Conservation (phyloP, 306 rosid species). For the Dryas octopetala region DNA sequence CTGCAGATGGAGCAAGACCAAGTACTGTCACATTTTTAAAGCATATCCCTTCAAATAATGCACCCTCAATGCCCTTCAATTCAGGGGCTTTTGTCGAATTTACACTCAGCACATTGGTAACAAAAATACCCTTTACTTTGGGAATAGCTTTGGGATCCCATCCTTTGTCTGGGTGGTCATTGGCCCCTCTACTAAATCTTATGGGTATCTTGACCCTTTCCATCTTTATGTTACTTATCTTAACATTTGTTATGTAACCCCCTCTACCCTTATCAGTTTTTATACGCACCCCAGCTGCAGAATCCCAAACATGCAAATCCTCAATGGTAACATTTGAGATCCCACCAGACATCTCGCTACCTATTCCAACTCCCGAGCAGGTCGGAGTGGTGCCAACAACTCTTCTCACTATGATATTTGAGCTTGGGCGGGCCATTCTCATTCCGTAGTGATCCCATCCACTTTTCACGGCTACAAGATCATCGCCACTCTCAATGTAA, state of each 20-base stretch:
- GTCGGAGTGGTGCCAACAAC: conserved; percentile 94
- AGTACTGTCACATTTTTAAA: conserved; percentile 63
- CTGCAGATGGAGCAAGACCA: conserved; percentile 47
- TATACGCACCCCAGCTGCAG: conserved; percentile 80
- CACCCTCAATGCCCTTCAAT: conserved; percentile 64
- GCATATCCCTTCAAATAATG: conserved; percentile 69
- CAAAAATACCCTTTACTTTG: conserved; percentile 51
- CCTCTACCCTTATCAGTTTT: conserved; percentile 92
- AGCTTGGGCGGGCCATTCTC: conserved; percentile 60
- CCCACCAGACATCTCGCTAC: conserved; percentile 98
- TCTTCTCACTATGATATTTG: conserved; percentile 77
- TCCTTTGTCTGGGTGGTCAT: conserved; percentile 87
- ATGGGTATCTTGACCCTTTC: conserved; percentile 85
- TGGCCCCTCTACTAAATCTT: conserved; percentile 83
- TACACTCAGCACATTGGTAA: conserved; percentile 62
- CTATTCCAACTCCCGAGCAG: conserved; percentile 94
- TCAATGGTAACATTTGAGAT: conserved; percentile 69
- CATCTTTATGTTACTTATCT: conserved; percentile 56
- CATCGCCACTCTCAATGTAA: conserved; percentile 97
- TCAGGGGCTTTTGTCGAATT: conserved; percentile 77
- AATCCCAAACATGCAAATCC: conserved; percentile 83
- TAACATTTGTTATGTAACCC: conserved; percentile 66
- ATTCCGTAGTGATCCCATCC: conserved; percentile 99
- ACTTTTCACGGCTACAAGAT: conserved; percentile 90
- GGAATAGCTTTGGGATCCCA: conserved; percentile 96